Percentiles rank a stretch among this genome's conserved stretches.
Evolutionary conservation across 2,329 filamentous ascomycete genomes (phyloP).

Genomic region (Trichophyton rubrum): DNA sequence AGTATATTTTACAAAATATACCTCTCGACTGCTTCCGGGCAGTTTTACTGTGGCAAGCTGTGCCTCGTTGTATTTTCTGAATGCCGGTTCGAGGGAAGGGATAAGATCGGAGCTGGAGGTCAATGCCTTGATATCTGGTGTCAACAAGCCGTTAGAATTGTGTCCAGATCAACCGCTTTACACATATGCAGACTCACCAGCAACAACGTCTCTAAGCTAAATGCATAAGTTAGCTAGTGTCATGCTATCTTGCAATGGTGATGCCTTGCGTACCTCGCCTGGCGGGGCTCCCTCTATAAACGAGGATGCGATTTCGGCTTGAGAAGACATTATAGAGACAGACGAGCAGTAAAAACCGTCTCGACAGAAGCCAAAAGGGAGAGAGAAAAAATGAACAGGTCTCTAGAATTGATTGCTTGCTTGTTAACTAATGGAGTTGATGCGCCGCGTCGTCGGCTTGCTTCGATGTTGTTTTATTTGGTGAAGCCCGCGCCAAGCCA

Average conservation of each 20-base stretch:
- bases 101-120: slow-evolving; percentile 58
- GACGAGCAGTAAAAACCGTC: not conserved
- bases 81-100: slow-evolving; percentile 64
- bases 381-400: too few species aligned
- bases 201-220: slow-evolving; percentile 76
- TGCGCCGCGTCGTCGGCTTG: not conserved
- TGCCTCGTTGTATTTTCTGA: slow-evolving; percentile 91
- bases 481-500: not conserved
- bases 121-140: slow-evolving; percentile 74
- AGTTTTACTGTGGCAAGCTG: slow-evolving; percentile 84
- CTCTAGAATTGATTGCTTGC: not conserved
- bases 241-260: slow-evolving; percentile 3
- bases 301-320: slow-evolving; percentile 55
- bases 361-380: too few species aligned
- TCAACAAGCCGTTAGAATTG: not conserved
- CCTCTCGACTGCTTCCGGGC: slow-evolving; percentile 68
- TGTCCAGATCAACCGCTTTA: not conserved
- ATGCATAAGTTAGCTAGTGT: slow-evolving; percentile 13
- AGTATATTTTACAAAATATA: slow-evolving; percentile 27
- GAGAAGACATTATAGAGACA: slow-evolving; percentile 31
- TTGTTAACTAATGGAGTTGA: not conserved
- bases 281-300: slow-evolving; percentile 92
- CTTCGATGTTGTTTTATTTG: not conserved
- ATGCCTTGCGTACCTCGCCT: slow-evolving; percentile 59
- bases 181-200: slow-evolving; percentile 46